phyloP scores from a whole-genome alignment of 805 yeast genomes.

The Zygoascus flipseniorum region DNA sequence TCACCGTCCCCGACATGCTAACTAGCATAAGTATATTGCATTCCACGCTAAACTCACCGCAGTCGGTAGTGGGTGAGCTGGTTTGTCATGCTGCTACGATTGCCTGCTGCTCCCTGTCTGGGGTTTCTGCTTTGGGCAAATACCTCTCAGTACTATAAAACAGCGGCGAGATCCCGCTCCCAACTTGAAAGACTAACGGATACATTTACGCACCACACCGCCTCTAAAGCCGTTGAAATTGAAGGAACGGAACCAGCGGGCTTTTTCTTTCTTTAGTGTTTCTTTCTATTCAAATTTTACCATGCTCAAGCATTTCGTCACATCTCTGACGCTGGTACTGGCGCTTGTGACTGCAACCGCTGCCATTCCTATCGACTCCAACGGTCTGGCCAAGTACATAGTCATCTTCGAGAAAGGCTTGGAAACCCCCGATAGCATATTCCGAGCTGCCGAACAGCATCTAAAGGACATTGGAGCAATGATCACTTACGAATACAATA shows the following conservation, averaged over 20 bases:
- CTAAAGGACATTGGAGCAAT: slow-evolving; percentile 36
- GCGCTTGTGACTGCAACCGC: slow-evolving; percentile 22
- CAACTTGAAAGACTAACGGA: too few relatives aligned
- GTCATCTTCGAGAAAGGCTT: slow-evolving; percentile 25
- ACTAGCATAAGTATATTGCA: too few relatives aligned
- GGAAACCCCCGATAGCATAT: slow-evolving; percentile 26
- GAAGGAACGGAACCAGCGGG: too few relatives aligned
- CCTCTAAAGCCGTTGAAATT: too few relatives aligned
- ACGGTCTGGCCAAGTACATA: slow-evolving; percentile 15
- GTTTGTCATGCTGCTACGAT: too few relatives aligned
- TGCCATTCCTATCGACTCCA: slow-evolving; percentile 36
- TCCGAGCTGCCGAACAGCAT: slow-evolving; percentile 28
- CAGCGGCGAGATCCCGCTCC: not conserved
- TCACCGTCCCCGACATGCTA: too few relatives aligned
- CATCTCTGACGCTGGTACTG: not conserved
- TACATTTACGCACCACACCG: too few relatives aligned
- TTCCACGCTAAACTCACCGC: too few relatives aligned
- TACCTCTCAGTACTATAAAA: not conserved
- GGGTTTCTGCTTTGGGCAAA: not conserved
- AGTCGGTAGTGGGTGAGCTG: too few relatives aligned
- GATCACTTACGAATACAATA: slow-evolving; percentile 39
- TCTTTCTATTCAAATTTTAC: not conserved
- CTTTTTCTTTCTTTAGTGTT: not conserved
- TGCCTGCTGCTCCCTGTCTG: too few relatives aligned
- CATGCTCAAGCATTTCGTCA: not conserved